Percentiles rank a stretch among this genome's conserved stretches.
phyloP scores from a whole-genome alignment of 495 filamentous ascomycete genomes.

The Amniculicola lignicola region DNA sequence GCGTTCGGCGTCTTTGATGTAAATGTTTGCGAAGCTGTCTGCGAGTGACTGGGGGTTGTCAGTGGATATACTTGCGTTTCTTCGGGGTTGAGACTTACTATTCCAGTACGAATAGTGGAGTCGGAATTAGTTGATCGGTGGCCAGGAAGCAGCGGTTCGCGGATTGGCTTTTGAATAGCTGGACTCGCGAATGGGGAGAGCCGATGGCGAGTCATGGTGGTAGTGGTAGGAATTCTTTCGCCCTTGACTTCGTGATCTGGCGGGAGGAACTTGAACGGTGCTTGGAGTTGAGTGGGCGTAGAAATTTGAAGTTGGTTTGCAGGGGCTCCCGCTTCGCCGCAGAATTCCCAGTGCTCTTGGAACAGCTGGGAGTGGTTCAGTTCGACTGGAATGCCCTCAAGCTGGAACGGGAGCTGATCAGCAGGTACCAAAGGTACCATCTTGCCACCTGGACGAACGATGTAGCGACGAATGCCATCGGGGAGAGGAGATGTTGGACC shows the following conservation, averaged over 20 bases:
- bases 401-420: conserved; percentile 11
- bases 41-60: not conserved
- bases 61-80: too few relatives aligned
- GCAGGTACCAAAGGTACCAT: conserved; percentile 20
- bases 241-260: not conserved
- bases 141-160: too few relatives aligned
- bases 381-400: conserved; percentile 5
- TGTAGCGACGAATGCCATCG: conserved; percentile 1
- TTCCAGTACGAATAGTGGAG: too few relatives aligned
- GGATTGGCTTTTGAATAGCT: not conserved
- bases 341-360: conserved; percentile 5
- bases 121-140: too few relatives aligned
- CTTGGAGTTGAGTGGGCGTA: not conserved
- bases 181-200: not conserved
- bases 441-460: not conserved
- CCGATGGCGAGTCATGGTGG: not conserved
- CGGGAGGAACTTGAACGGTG: not conserved
- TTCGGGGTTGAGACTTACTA: too few relatives aligned
- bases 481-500: not conserved
- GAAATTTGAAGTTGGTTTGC: not conserved
- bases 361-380: conserved; percentile 4
- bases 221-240: too few relatives aligned
- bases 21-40: conserved; percentile 11
- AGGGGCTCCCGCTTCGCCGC: not conserved
- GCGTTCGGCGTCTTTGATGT: conserved; percentile 7